Conservation (phyloP, 768 basidiomycete species). For the Tulasnella sp. region DNA sequence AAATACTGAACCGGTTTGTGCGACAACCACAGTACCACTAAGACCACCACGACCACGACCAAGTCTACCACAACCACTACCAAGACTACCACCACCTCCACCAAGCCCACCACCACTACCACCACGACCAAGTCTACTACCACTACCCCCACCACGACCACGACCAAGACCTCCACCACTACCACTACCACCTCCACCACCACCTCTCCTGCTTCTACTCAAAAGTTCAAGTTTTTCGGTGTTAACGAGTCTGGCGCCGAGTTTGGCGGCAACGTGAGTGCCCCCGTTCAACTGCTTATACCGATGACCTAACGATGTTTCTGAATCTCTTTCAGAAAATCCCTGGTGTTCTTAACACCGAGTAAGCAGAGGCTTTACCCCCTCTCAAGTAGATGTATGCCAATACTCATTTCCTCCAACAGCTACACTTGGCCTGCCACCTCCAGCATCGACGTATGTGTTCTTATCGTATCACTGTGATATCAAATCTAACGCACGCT, state of each 20-base stretch:
- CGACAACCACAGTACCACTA: too few relatives aligned
- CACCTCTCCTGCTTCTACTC: not conserved
- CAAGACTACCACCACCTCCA: conserved; percentile 23
- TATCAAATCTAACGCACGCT: not conserved
- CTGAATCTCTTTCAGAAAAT: conserved; percentile 26
- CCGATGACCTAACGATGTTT: not conserved
- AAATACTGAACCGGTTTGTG: too few relatives aligned
- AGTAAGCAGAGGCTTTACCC: conserved; percentile 10
- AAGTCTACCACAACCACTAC: conserved; percentile 18
- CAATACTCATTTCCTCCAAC: not conserved
- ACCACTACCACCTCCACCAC: not conserved
- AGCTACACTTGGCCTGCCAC: conserved; percentile 39
- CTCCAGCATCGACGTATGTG: conserved; percentile 30
- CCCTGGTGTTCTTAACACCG: conserved; percentile 36
- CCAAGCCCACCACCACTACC: conserved; percentile 21
- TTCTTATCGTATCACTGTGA: not conserved
- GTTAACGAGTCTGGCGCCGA: conserved; percentile 54
- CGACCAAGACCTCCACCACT: not conserved
- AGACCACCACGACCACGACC: too few relatives aligned
- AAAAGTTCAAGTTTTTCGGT: conserved; percentile 50
- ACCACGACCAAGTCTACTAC: conserved; percentile 21
- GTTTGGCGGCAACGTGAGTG: conserved; percentile 34
- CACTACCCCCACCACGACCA: conserved; percentile 9
- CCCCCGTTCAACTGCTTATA: not conserved
- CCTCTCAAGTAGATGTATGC: not conserved